Percentiles rank a stretch among this genome's conserved stretches.
Evolutionary conservation across 2,329 filamentous ascomycete genomes (phyloP).

Genomic region (Arthrobotrys megalospora): DNA sequence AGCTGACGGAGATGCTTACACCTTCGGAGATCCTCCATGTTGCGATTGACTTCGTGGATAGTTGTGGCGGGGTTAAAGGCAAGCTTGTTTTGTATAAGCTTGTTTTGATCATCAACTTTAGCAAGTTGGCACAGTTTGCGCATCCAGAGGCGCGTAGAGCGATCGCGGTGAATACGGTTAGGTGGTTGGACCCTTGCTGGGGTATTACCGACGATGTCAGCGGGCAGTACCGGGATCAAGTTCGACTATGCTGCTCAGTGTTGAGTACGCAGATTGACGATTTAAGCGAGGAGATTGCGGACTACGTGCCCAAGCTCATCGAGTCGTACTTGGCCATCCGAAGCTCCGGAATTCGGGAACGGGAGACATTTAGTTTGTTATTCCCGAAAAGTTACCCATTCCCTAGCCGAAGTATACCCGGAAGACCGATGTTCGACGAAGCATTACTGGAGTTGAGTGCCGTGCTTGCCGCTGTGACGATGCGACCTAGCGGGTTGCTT

Average conservation of each 20-base stretch:
- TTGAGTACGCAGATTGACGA: slow-evolving; percentile 86
- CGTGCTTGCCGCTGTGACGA: slow-evolving; percentile 85
- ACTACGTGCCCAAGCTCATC: slow-evolving; percentile 91
- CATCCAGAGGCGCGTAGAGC: slow-evolving; percentile 81
- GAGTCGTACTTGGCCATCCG: slow-evolving; percentile 88
- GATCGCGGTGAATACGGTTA: slow-evolving; percentile 83
- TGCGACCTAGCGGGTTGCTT: slow-evolving; percentile 80
- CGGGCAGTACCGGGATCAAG: slow-evolving; percentile 91
- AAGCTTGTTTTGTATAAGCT: slow-evolving; percentile 94
- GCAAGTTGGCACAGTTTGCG: slow-evolving; percentile 83
- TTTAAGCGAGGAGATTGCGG: slow-evolving; percentile 84
- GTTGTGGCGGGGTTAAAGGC: slow-evolving; percentile 87
- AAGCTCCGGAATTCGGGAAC: slow-evolving; percentile 73
- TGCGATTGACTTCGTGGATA: slow-evolving; percentile 93
- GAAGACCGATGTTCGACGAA: slow-evolving; percentile 81
- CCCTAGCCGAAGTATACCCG: slow-evolving; percentile 77
- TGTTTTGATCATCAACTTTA: slow-evolving; percentile 92
- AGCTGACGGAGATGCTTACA: slow-evolving; percentile 81
- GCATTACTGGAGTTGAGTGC: slow-evolving; percentile 89
- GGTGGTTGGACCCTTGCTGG: slow-evolving; percentile 96
- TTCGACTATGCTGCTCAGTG: slow-evolving; percentile 92
- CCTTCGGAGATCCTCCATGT: slow-evolving; percentile 91
- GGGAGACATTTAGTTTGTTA: slow-evolving; percentile 81
- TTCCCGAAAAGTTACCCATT: slow-evolving; percentile 95
- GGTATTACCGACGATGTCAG: slow-evolving; percentile 80